Evolutionary conservation across 768 basidiomycete genomes (phyloP).

Genomic region (Rhodocollybia butyracea): DNA sequence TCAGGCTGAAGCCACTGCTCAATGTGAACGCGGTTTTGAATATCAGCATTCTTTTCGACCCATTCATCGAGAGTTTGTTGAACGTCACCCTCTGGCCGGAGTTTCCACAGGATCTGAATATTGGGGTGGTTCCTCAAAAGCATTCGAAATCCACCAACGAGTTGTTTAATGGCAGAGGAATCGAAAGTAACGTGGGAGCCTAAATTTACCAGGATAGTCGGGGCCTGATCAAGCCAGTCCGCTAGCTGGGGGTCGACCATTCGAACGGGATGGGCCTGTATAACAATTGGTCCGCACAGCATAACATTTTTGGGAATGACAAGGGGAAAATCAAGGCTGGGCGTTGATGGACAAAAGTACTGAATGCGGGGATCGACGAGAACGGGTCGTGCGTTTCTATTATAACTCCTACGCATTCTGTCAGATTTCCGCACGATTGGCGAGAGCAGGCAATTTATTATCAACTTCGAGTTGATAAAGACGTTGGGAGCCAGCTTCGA

Average conservation of each 20-base stretch:
- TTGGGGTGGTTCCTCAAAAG: background rate
- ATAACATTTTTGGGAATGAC: background rate
- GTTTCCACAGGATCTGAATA: constrained; percentile 10
- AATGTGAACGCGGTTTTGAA: background rate
- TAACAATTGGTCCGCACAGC: constrained; percentile 7
- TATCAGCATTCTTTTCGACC: background rate
- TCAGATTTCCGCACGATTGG: background rate
- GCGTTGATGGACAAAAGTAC: constrained; percentile 6
- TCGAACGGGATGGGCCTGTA: background rate
- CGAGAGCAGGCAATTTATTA: background rate
- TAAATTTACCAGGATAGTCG: constrained; percentile 6
- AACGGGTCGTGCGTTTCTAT: background rate
- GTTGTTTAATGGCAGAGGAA: background rate
- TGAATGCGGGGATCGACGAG: background rate
- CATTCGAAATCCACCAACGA: constrained; percentile 4
- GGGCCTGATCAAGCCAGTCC: constrained; percentile 4
- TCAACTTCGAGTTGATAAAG: constrained; percentile 1
- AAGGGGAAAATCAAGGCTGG: constrained; percentile 6
- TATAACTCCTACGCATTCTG: background rate
- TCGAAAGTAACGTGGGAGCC: constrained; percentile 6
- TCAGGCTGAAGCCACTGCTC: constrained; percentile 5
- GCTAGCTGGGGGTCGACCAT: constrained; percentile 1
- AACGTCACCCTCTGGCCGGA: background rate
- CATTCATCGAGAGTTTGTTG: background rate
- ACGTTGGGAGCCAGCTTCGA: constrained; percentile 1